A percentile compares a stretch with the other conserved stretches of the same genome.
Evolutionary conservation across 2,329 filamentous ascomycete species (phyloP).

Genomic region (Daldinia eschscholtzii): DNA sequence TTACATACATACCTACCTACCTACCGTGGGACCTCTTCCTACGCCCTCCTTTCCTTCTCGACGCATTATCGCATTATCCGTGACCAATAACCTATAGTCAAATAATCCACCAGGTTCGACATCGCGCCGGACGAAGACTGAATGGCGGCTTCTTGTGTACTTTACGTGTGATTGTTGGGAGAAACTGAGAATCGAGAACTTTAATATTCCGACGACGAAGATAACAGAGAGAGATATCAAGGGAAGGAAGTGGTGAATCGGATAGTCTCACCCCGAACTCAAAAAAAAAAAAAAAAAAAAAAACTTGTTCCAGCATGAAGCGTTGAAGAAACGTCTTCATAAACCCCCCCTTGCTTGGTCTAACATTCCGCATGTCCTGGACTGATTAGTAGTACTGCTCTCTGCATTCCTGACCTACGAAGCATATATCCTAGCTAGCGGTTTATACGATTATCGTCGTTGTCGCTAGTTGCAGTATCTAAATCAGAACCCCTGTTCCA

Average conservation of each 20-base stretch:
- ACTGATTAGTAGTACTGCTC: conserved; percentile 44
- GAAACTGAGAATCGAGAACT: not conserved
- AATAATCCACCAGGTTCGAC: conserved; percentile 26
- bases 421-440: conserved; percentile 37
- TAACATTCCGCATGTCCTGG: conserved; percentile 50
- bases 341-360: conserved; percentile 47
- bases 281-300: not conserved
- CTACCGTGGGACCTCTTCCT: conserved; percentile 11
- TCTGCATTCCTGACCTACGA: conserved; percentile 46
- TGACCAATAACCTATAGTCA: conserved; percentile 29
- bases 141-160: conserved; percentile 32
- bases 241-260: conserved; percentile 35
- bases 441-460: conserved; percentile 42
- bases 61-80: conserved; percentile 7
- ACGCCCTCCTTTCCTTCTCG: conserved; percentile 21
- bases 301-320: conserved; percentile 37
- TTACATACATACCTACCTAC: conserved; percentile 17
- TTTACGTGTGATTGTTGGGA: conserved; percentile 29
- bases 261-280: conserved; percentile 35
- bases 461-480: conserved; percentile 39
- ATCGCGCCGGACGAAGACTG: conserved; percentile 32
- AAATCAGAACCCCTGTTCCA: conserved; percentile 22
- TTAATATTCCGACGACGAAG: not conserved
- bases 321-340: conserved; percentile 47
- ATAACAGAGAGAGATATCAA: conserved; percentile 20